Base-by-base conservation (phyloP, 805 yeast genomes). In the Sugiyamaella smithiae region DNA sequence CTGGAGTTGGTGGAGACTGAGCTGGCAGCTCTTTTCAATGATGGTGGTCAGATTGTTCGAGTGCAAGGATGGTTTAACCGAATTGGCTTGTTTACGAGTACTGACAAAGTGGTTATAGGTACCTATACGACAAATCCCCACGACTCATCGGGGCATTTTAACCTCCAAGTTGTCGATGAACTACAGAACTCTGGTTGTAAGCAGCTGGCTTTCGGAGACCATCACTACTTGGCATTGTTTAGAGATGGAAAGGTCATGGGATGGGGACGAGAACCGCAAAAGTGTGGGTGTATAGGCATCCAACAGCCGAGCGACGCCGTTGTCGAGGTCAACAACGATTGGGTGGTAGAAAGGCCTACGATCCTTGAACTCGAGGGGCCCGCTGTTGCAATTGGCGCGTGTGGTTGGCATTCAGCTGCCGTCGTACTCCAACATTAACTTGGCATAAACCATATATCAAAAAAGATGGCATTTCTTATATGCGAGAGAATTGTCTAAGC, bases 391-490 rank as follows among this genome's bases (percentile, higher is more conserved):
- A 74, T 84, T 26, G 76, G 85, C 1, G 88, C 90, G 4, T 82
- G 81, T 12, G 95, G 93, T 1, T 85, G 91, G 91, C 93, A 85
- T 49, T 77, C 88, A 4, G 81, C 82, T 37, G 89, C 88, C 1
- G 68, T 85, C 3, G 33, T 46, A 4, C 19, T 35, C 38, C 16
- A 35, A 19, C 38, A 6, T 16, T n/a, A 29, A 6, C 33, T n/a
- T 16, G 14, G 12, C 14, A n/a, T n/a, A 29, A 29, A 29, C 16
- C 8, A 29, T 29, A 29, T 29, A 16, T 29, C 33, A 7, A n/a
- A 16, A n/a, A 29, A 7, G 7, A 29, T 29, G 12, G 33, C 33
- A n/a, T n/a, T n/a, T n/a, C n/a, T n/a, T n/a, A n/a, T n/a, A n/a
- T n/a, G n/a, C n/a, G n/a, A n/a, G n/a, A n/a, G n/a, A n/a, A n/a